A percentile compares a stretch with the other conserved stretches of the same genome.
Conservation (phyloP, 176 grass and related monocot species). For the Juncus inflexus region DNA sequence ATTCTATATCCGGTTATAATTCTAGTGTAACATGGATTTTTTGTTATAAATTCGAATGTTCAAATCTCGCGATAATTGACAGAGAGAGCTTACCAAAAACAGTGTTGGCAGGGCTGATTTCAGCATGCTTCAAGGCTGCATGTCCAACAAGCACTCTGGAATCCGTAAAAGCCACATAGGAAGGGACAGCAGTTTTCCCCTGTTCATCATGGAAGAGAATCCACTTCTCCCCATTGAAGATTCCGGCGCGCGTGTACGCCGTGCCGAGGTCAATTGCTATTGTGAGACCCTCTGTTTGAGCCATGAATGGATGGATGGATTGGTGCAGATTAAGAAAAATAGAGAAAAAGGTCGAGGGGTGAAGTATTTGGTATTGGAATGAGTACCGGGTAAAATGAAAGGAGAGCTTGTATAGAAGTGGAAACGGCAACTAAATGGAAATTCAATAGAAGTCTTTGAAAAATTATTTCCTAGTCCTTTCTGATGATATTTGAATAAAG, state of each 20-base stretch:
- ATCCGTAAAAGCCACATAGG: conserved; percentile 32
- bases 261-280: conserved; percentile 42
- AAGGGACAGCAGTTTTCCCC: conserved; percentile 10
- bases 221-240: conserved; percentile 13
- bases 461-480: no score
- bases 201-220: conserved; percentile 31
- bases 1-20: no score
- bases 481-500: no score
- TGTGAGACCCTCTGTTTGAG: conserved; percentile 16
- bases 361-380: no score
- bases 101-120: conserved; percentile 23
- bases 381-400: neutral
- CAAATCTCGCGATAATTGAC: no score
- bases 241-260: conserved; percentile 26
- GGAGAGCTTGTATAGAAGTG: no score
- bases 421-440: no score
- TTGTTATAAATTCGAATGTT: no score
- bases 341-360: no score
- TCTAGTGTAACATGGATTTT: no score
- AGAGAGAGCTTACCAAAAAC: conserved; percentile 26
- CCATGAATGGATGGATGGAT: neutral
- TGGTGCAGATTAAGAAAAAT: no score
- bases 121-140: conserved; percentile 23
- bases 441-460: no score
- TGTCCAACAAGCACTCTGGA: conserved; percentile 26